Conservation (phyloP, 2,329 filamentous ascomycete genomes). For the Kalmusia sp. region DNA sequence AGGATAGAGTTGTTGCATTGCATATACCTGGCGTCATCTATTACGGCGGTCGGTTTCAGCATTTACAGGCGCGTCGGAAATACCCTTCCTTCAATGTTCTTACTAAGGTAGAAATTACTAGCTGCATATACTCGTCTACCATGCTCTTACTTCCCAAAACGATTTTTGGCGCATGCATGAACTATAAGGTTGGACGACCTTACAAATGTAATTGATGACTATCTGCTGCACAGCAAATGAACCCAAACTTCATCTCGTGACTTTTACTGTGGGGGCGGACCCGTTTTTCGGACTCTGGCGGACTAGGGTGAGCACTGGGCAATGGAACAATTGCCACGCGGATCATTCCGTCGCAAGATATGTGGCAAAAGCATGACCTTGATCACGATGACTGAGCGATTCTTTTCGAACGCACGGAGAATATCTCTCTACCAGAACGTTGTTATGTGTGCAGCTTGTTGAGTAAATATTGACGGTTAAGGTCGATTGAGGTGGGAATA, state of each 20-base stretch:
- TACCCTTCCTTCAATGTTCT: constrained; percentile 4
- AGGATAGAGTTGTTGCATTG: background rate
- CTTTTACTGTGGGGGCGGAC: background rate
- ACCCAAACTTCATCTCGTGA: background rate
- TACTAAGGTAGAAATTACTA: background rate
- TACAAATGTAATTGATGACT: too few relatives aligned
- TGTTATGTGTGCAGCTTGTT: too few relatives aligned
- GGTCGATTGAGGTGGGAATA: too few relatives aligned
- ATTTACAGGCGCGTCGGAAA: constrained; percentile 8
- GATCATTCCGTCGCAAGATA: too few relatives aligned
- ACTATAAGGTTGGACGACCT: too few relatives aligned
- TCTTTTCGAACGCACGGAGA: too few relatives aligned
- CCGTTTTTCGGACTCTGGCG: background rate
- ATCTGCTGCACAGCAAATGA: background rate
- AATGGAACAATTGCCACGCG: too few relatives aligned
- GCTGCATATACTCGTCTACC: background rate
- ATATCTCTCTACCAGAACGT: too few relatives aligned
- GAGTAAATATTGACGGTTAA: too few relatives aligned
- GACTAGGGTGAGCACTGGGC: background rate
- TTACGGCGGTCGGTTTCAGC: background rate
- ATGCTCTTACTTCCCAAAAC: background rate
- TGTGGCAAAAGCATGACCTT: too few relatives aligned
- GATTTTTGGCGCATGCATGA: too few relatives aligned
- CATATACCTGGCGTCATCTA: background rate
- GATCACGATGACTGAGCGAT: too few relatives aligned